Evolutionary conservation across 257 asterid genomes (phyloP), one percentile per base, ranked within the genome.

Genomic region (Solanum okadae): DNA sequence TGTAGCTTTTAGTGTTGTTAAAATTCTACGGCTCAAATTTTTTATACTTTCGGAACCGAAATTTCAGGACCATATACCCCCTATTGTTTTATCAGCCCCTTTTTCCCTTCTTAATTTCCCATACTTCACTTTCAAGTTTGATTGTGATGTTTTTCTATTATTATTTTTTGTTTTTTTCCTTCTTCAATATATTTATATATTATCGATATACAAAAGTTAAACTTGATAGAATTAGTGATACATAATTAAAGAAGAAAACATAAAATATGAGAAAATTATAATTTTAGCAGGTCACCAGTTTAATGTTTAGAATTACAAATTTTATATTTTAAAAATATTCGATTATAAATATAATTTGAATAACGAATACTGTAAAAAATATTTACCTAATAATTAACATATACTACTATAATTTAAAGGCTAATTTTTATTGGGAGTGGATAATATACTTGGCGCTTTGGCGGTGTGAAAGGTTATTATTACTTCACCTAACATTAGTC

Each of bases 21-120:
- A 90, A 82, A 87, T 90, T 90, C 91, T 78, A 85, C 89, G 95
- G 92, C 56, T 71, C 65, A 84, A 49, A 92, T 93, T 88, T 38
- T 91, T 89, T 88, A 89, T 88, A 86, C 89, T 42, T 37, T 34
- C 70, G 15, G 91, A 92, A 84, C 93, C 93, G 87, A 93, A 89
- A 90, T 90, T 92, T 56, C 25, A 56, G 65, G 65, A 56, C 65
- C 65, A 56, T 56, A 56, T 56, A 56, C 25, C 65, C 63, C 65
- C 65, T 56, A 20, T 56, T 56, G n/a, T 56, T 56, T 56, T 20
- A 20, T 56, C 65, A 7, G 25, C 25, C 65, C 25, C 10, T 56
- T 56, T 56, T 56, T 56, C 11, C 65, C n/a, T 86, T 65, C 33
- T 1, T 67, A 67, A 67, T 67, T 65, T 71, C 87, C 71, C 37